Evolutionary conservation across 768 basidiomycete genomes (phyloP), one percentile per base, ranked within the genome.

Genomic region (Mycena alexandri): DNA sequence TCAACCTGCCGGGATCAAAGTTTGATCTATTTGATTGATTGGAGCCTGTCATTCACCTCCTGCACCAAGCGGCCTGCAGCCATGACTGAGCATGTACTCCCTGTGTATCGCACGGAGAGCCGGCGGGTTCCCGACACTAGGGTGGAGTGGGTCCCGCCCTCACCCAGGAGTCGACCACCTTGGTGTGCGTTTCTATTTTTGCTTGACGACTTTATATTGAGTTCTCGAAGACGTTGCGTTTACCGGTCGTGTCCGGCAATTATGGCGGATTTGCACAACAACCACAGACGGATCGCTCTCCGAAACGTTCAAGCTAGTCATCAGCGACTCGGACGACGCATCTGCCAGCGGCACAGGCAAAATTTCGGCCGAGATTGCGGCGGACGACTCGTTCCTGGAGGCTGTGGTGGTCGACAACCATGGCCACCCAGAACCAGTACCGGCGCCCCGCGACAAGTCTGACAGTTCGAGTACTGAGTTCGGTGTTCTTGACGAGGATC

Each of bases 381-480:
- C 72, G 54, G 52, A 47, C 29, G 73, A 75, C 48, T 72, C 70
- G n/a, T 65, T 64, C 21, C 64, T 75, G 9, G 73, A 75, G 42
- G 74, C 73, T 19, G 70, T 75, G 17, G 74, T 75, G 34, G 74
- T 75, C 34, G 69, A 68, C 44, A 65, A 72, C 53, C 71, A 75
- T 9, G 65, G 64, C 6, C 46, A 59, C 36, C 11, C 13, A 1
- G 69, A 64, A 11, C 34, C 33, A 3, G 29, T 6, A 29, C 29
- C 14, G 51, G 17, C 48, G 50, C 55, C 14, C 43, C 13, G 38
- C 33, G 19, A 22, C 70, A 61, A 61, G 25, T 71, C 70, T 47
- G 66, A 67, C 48, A 67, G 69, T 17, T 71, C 69, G 33, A 69
- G 63, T 46, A 69, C 68, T 2, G 47, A 64, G 13, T 64, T 63